Percentiles rank a stretch among this genome's conserved stretches.
Evolutionary conservation across 2,329 filamentous ascomycete species (phyloP).

Genomic region (Cladophialophora chaetospira): DNA sequence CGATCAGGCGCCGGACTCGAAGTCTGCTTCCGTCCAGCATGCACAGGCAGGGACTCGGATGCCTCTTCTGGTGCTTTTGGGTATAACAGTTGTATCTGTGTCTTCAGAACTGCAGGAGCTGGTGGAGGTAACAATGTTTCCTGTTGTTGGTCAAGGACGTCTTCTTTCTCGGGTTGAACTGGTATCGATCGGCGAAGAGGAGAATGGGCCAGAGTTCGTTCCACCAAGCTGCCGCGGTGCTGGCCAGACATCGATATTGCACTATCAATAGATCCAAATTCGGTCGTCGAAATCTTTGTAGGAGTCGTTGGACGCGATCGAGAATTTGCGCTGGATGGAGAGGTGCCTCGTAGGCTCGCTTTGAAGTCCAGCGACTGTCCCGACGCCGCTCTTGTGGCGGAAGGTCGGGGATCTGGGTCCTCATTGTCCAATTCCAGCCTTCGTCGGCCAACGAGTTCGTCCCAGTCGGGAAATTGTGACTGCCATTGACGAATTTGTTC

Average conservation of each 20-base stretch:
- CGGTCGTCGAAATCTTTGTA: conserved; percentile 11
- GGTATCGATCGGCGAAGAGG: conserved; percentile 16
- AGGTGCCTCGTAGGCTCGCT: conserved; percentile 1
- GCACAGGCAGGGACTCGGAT: conserved; percentile 21
- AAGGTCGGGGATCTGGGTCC: conserved; percentile 5
- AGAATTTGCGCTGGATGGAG: conserved; percentile 7
- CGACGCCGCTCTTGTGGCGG: not conserved
- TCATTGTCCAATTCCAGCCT: conserved; percentile 55
- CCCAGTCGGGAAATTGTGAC: conserved; percentile 68
- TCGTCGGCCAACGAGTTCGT: conserved; percentile 68
- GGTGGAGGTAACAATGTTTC: conserved; percentile 2
- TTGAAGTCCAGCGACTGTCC: not conserved
- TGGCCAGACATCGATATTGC: conserved; percentile 18
- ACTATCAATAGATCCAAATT: conserved; percentile 27
- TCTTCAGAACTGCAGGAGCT: conserved; percentile 19
- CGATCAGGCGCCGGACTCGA: conserved; percentile 5
- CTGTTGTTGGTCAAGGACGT: not conserved
- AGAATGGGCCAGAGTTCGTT: conserved; percentile 17
- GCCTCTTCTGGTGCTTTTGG: conserved; percentile 20
- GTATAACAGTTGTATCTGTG: conserved; percentile 20
- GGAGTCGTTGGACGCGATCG: conserved; percentile 21
- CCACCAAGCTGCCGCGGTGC: conserved; percentile 6
- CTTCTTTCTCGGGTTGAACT: conserved; percentile 1
- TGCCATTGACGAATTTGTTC: conserved; percentile 66
- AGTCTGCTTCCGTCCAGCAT: conserved; percentile 20